Conservation (phyloP, 2,329 filamentous ascomycete species). For the Phialemoniopsis sp. region DNA sequence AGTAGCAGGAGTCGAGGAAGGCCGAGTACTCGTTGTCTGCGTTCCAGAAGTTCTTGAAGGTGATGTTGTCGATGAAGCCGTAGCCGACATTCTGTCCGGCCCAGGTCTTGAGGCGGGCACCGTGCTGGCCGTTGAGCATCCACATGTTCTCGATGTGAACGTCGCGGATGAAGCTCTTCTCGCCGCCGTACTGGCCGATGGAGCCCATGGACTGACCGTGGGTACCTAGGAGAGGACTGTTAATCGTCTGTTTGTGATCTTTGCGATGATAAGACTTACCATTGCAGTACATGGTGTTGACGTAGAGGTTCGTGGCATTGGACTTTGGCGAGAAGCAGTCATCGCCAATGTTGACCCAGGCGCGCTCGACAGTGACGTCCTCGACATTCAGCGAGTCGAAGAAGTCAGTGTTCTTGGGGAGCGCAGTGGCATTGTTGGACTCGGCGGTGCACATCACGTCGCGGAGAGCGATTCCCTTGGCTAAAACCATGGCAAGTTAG, state of each 20-base stretch:
- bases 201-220: constrained; percentile 55
- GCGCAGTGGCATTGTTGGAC: constrained; percentile 36
- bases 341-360: constrained; percentile 50
- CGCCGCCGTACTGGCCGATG: constrained; percentile 52
- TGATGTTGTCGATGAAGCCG: constrained; percentile 58
- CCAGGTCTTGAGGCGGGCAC: constrained; percentile 58
- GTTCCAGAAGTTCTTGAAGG: constrained; percentile 56
- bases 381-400: constrained; percentile 58
- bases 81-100: constrained; percentile 53
- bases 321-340: constrained; percentile 60
- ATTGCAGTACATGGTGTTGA: constrained; percentile 58
- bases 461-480: constrained; percentile 47
- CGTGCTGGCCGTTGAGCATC: constrained; percentile 45
- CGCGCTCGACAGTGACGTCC: constrained; percentile 43
- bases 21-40: constrained; percentile 54
- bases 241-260: no score
- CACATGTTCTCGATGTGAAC: constrained; percentile 57
- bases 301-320: constrained; percentile 53
- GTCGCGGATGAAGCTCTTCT: constrained; percentile 51
- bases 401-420: constrained; percentile 59
- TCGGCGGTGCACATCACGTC: constrained; percentile 49
- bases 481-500: constrained; percentile 8
- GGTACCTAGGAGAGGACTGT: constrained; percentile 18
- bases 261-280: constrained; percentile 18
- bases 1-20: constrained; percentile 60